phyloP scores from a whole-genome alignment of 495 filamentous ascomycete species.

The Pyronema omphalodes region DNA sequence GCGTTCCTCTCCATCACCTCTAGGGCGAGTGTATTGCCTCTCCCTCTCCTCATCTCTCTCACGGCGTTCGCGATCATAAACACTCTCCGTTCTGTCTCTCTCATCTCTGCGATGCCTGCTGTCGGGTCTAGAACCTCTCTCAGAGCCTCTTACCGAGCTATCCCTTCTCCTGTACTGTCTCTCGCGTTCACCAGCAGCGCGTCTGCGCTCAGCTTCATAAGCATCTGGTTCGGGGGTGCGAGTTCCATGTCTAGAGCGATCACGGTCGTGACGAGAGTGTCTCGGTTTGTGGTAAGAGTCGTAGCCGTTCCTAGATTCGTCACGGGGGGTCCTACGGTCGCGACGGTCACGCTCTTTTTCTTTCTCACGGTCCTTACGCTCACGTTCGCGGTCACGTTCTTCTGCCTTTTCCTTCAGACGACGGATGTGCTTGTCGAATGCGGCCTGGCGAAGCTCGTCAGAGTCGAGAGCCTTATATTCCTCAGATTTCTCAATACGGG shows the following conservation, averaged over 20 bases:
- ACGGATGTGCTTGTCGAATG: conserved; percentile 84
- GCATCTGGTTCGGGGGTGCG: conserved; percentile 28
- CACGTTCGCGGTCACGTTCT: conserved; percentile 56
- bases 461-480: conserved; percentile 68
- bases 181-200: conserved; percentile 25
- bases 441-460: conserved; percentile 62
- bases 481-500: conserved; percentile 55
- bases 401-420: conserved; percentile 83
- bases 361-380: conserved; percentile 42
- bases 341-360: conserved; percentile 39
- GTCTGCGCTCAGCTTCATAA: conserved; percentile 27
- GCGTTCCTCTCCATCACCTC: conserved; percentile 57
- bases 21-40: conserved; percentile 51
- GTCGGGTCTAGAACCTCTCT: conserved; percentile 30
- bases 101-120: conserved; percentile 33
- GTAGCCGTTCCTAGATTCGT: conserved; percentile 26
- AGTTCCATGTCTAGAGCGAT: conserved; percentile 28
- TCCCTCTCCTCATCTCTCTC: conserved; percentile 74
- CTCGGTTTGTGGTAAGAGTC: conserved; percentile 21
- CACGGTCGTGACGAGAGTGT: conserved; percentile 19
- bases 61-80: conserved; percentile 54
- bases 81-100: conserved; percentile 28
- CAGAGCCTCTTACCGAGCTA: conserved; percentile 23
- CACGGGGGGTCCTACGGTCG: conserved; percentile 19
- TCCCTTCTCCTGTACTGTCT: conserved; percentile 25